Evolutionary conservation across 805 yeast genomes (phyloP), one percentile per base, ranked within the genome.

Genomic region (Metschnikowia kofuensis): DNA sequence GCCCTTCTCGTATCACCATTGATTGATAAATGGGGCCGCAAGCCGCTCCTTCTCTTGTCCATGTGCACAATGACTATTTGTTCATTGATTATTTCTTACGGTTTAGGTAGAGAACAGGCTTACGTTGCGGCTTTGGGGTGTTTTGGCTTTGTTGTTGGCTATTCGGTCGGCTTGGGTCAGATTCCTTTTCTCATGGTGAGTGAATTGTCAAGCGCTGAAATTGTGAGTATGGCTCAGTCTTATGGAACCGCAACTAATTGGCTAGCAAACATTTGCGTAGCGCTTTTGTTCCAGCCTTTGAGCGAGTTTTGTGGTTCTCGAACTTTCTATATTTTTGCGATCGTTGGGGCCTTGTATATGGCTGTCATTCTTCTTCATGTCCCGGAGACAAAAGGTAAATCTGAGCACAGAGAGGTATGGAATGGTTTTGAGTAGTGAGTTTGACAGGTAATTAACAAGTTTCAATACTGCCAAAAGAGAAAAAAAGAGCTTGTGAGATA

Each of bases 181-280:
- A 55, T 71, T 28, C 74, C 74, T 13, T 70, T 66, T 41, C 53
- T 71, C 52, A 69, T 70, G 70, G 57, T 69, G 1, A 61, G 68
- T 11, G 76, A 71, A 47, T 59, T 70, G 38, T 60, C 71, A 2
- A 50, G 58, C 35, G 67, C 65, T 44, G 69, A 67, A 45, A 63
- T 66, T 0, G 64, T 70, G 6, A 64, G 65, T 3, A 54, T 59
- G 27, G 72, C 71, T 2, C 75, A 70, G 52, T 62, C 72, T 2
- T 51, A 67, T 31, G 75, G 75, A 4, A 59, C 73, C 2, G 56
- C 61, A 28, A 46, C 63, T 41, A 70, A 69, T 47, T 71, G 75
- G 75, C 37, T 59, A 14, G 59, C 72, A 11, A 68, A 65, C 43
- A 63, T 70, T 28, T 35, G 61, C 7, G 53, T 71, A 37, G 75